Conservation (phyloP, 2,329 filamentous ascomycete genomes). For the Helotiales sp. region DNA sequence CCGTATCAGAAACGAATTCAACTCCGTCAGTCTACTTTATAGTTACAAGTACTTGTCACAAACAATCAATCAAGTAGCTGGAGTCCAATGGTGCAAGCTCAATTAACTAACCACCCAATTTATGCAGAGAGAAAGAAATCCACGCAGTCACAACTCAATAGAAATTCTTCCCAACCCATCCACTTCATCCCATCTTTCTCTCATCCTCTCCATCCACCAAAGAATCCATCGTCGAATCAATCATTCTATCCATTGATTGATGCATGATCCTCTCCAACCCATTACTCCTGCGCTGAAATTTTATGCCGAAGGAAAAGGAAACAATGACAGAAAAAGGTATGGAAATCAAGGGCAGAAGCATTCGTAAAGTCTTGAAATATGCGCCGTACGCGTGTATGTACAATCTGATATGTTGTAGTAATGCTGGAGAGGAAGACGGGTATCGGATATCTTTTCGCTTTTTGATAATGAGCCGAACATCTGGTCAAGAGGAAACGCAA, state of each 20-base stretch:
- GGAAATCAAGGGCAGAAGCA: background rate
- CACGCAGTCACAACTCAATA: background rate
- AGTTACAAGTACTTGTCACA: too few species aligned
- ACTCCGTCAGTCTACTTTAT: too few species aligned
- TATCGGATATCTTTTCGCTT: background rate
- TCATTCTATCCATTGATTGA: constrained; percentile 1
- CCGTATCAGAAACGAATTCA: too few species aligned
- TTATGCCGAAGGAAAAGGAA: background rate
- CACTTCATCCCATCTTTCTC: background rate
- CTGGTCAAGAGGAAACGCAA: background rate
- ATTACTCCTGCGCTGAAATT: too few species aligned
- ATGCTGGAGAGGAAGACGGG: background rate
- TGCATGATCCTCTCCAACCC: too few species aligned
- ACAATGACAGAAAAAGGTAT: background rate
- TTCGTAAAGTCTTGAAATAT: background rate
- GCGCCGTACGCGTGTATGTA: background rate
- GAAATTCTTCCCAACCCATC: background rate
- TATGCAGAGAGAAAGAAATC: background rate
- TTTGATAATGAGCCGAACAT: background rate
- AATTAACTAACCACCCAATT: background rate
- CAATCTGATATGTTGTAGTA: background rate
- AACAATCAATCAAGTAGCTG: background rate
- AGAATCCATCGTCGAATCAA: background rate
- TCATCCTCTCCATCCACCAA: background rate
- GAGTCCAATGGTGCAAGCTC: background rate